These are phyloP conservation scores for Russula griseocarnosa DNA, from an alignment of 768 basidiomycete species.

Conservation along the genomic window DNA sequence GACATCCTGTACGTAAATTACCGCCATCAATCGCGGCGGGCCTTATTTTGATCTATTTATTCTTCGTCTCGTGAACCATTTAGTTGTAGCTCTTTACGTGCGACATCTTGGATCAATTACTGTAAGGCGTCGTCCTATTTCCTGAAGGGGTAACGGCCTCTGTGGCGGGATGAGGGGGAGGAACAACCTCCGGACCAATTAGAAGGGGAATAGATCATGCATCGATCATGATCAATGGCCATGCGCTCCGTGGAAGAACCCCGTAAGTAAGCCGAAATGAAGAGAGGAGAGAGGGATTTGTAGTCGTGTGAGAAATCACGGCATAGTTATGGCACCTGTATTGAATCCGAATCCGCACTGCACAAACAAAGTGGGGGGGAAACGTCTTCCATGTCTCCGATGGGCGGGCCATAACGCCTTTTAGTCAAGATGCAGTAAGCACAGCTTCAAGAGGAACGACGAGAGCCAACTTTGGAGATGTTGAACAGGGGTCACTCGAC, in stretches of 20 bases:
- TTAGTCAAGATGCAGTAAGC: conserved; percentile 5
- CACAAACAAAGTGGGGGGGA: neutral
- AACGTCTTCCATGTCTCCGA: neutral
- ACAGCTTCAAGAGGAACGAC: neutral
- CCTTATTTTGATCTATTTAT: neutral
- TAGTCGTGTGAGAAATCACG: conserved; percentile 1
- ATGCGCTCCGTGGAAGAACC: neutral
- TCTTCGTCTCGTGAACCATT: neutral
- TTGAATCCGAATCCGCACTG: neutral
- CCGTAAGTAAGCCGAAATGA: neutral
- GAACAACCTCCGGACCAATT: neutral
- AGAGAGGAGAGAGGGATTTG: neutral
- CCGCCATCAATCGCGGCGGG: neutral
- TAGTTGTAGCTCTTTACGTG: neutral
- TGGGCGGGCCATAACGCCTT: conserved; percentile 1
- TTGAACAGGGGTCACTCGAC: conserved; percentile 3
- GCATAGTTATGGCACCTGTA: neutral
- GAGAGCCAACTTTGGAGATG: neutral
- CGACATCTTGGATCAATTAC: neutral
- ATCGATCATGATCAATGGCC: neutral
- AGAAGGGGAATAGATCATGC: neutral
- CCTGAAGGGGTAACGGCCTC: conserved; percentile 1
- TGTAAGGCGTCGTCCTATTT: neutral
- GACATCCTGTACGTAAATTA: conserved; percentile 8
- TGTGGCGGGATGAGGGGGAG: neutral